Percentiles rank a stretch among this genome's conserved stretches.
These are phyloP conservation scores for Poa annua DNA, from an alignment of 176 grass and related monocot genomes.

Conservation along the genomic window DNA sequence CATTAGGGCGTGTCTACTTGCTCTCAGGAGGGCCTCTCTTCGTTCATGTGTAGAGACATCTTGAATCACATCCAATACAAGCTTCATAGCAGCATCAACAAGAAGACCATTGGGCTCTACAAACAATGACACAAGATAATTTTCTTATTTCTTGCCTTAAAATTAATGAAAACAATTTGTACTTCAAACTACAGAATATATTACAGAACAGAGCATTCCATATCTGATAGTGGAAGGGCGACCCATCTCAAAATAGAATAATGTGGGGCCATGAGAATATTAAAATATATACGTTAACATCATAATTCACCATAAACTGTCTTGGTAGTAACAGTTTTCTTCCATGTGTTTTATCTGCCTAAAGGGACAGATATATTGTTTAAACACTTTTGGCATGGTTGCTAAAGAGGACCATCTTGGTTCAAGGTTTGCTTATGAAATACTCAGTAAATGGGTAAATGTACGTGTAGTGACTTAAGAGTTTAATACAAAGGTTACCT, in stretches of 20 bases:
- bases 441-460: constrained; percentile 9
- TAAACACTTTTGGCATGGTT: neutral
- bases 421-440: neutral
- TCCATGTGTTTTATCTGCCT: neutral
- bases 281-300: neutral
- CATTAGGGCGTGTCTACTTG: constrained; percentile 69
- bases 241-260: neutral
- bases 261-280: neutral
- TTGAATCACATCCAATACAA: constrained; percentile 58
- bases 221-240: neutral
- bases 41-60: constrained; percentile 61
- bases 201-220: neutral
- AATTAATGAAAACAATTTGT: neutral
- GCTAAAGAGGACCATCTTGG: neutral
- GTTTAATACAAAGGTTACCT: constrained; percentile 54
- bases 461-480: neutral
- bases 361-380: neutral
- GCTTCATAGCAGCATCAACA: constrained; percentile 83
- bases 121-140: constrained; percentile 34
- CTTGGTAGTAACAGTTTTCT: too few species aligned
- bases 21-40: constrained; percentile 72
- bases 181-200: neutral
- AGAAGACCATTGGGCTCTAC: constrained; percentile 83
- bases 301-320: neutral
- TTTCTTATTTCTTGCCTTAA: neutral